Base-by-base conservation (phyloP, 78 protist species). In the Planoprotostelium fungivorum region DNA sequence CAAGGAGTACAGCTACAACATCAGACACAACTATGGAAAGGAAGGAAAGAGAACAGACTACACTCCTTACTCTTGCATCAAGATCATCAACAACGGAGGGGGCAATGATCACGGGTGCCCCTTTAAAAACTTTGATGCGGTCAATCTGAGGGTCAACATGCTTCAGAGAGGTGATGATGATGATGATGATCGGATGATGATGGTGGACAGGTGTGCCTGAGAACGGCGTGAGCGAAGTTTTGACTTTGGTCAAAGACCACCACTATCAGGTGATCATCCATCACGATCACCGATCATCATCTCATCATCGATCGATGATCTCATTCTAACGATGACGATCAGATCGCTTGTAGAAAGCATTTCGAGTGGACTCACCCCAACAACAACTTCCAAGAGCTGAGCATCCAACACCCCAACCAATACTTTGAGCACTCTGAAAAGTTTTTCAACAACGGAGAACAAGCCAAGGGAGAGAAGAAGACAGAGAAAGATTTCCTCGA, bases 1-100 rank as follows among this genome's bases (percentile, higher is more conserved):
- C 38, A 91, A 94, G 88, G 92, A 89, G 35, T 94, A 97, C 39
- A 91, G 91, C 0, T 97, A 97, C 91, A 90, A 39, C 83, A 38
- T 97, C 34, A 93, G 98, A 0, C 97, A 97, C 90, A 96, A 89
- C 91, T 97, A 97, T 35, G 98, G 98, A 37, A 88, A 89, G 35
- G 98, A 97, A 37, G 98, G 97, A 51, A 95, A 95, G 90, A 90
- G 96, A 35, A 38, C 84, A 25, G 86, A 93, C 36, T 97, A 94
- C 89, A 86, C 93, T 10, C 96, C 98, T 10, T 91, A 88, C 39
- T 31, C 88, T 0, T 93, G 97, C 87, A 0, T 35, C n/a, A 92
- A 91, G 85, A 94, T 96, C 91, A 88, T 93, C 36, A 92, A 88
- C 35, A 34, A 0, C 38, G 86, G 73, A 9, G 35, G 1, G 1